Conservation (phyloP, 257 asterid genomes). For the Dorcoceras hygrometricum region DNA sequence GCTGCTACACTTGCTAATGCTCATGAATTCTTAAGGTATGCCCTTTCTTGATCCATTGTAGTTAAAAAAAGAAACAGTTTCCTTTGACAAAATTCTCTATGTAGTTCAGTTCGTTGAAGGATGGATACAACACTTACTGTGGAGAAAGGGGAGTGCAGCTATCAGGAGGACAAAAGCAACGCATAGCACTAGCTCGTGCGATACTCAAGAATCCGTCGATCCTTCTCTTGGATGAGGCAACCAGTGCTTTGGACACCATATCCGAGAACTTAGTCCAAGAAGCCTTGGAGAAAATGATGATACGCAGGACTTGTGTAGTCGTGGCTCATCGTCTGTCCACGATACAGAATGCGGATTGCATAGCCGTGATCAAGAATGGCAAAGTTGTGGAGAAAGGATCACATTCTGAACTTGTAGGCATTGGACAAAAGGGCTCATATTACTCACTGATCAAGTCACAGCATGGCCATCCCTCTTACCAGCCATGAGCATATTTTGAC, state of each 20-base stretch:
- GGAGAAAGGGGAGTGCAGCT: slow-evolving; percentile 57
- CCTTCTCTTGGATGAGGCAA: slow-evolving; percentile 58
- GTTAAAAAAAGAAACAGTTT: background rate
- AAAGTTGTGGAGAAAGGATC: slow-evolving; percentile 47
- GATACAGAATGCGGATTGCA: slow-evolving; percentile 40
- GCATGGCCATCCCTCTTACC: slow-evolving; percentile 23
- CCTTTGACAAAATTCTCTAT: background rate
- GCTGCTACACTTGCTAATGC: slow-evolving; percentile 58
- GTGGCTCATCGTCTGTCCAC: slow-evolving; percentile 56
- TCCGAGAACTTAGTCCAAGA: slow-evolving; percentile 53
- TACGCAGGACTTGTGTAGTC: slow-evolving; percentile 44
- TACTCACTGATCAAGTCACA: slow-evolving; percentile 42
- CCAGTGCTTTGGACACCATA: slow-evolving; percentile 44
- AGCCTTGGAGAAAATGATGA: slow-evolving; percentile 51
- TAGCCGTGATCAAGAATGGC: slow-evolving; percentile 42
- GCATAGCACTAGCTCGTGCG: slow-evolving; percentile 53
- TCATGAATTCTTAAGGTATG: slow-evolving; percentile 56
- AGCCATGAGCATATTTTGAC: background rate
- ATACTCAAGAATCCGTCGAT: slow-evolving; percentile 43
- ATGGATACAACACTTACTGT: slow-evolving; percentile 48
- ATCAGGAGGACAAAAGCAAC: slow-evolving; percentile 63
- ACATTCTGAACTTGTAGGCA: slow-evolving; percentile 36
- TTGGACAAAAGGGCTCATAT: slow-evolving; percentile 42
- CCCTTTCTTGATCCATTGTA: background rate
- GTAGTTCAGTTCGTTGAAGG: slow-evolving; percentile 38